A percentile compares a stretch with the other conserved stretches of the same genome.
phyloP scores from a whole-genome alignment of 2,329 filamentous ascomycete species.

The Furcasterigmium sp. region DNA sequence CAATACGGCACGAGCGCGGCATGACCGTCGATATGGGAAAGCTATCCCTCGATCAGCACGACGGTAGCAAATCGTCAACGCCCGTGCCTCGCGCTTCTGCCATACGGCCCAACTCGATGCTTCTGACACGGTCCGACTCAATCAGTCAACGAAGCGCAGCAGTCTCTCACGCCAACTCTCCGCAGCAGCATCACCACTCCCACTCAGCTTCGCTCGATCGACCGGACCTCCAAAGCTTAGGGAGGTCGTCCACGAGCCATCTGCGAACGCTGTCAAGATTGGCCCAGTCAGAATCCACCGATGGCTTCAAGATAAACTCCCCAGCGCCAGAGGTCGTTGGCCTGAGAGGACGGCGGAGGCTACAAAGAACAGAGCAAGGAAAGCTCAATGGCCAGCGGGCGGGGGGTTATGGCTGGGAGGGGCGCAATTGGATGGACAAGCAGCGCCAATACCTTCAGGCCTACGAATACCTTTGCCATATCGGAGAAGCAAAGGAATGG shows the following conservation, averaged over 20 bases:
- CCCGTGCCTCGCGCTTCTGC: conserved; percentile 35
- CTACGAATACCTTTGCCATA: conserved; percentile 98
- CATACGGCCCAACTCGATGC: conserved; percentile 54
- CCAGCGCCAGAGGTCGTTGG: conserved; percentile 83
- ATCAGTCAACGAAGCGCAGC: conserved; percentile 30
- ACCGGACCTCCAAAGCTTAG: conserved; percentile 74
- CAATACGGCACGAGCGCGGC: conserved; percentile 47
- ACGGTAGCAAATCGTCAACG: conserved; percentile 29
- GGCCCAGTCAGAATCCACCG: conserved; percentile 66
- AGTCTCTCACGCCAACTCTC: conserved; percentile 22
- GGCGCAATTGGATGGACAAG: conserved; percentile 97
- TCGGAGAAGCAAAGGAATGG: conserved; percentile 98
- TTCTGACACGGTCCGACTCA: conserved; percentile 53
- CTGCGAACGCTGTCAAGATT: conserved; percentile 81
- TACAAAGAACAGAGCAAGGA: conserved; percentile 61
- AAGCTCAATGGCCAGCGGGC: conserved; percentile 41
- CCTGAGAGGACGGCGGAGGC: conserved; percentile 72
- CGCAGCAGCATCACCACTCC: conserved; percentile 27
- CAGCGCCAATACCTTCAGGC: conserved; percentile 94
- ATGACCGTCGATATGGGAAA: conserved; percentile 60
- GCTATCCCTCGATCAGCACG: conserved; percentile 42
- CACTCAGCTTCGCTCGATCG: conserved; percentile 47
- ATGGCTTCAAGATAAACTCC: conserved; percentile 75
- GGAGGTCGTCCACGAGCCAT: conserved; percentile 85
- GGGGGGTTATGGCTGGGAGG: conserved; percentile 66